Conservation (phyloP, 2,329 filamentous ascomycete species). For the Curvularia eragrostidis region DNA sequence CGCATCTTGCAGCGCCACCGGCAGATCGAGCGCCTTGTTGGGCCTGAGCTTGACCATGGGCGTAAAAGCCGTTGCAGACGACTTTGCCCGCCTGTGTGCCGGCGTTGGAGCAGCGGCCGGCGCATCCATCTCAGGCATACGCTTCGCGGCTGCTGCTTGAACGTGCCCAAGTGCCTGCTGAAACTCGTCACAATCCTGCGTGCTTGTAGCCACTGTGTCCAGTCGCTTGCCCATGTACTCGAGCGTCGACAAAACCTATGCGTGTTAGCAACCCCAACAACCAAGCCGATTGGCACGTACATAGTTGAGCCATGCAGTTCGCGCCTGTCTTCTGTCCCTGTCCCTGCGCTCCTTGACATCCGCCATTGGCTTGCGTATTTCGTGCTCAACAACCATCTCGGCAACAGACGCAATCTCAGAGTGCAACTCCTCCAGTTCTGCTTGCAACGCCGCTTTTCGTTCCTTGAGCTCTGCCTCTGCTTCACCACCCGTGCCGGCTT, state of each 20-base stretch:
- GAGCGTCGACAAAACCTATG: constrained; percentile 49
- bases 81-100: constrained; percentile 31
- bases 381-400: constrained; percentile 73
- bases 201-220: constrained; percentile 33
- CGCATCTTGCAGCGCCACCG: constrained; percentile 43
- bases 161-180: constrained; percentile 44
- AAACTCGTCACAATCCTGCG: constrained; percentile 37
- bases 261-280: constrained; percentile 13
- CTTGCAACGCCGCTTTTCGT: constrained; percentile 62
- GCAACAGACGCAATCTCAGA: constrained; percentile 72
- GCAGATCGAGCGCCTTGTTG: constrained; percentile 36
- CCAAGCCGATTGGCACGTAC: constrained; percentile 29
- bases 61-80: constrained; percentile 37
- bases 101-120: constrained; percentile 24
- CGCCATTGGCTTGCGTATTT: constrained; percentile 68
- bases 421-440: constrained; percentile 73
- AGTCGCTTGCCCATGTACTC: constrained; percentile 52
- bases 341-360: constrained; percentile 47
- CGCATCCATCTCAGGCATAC: constrained; percentile 28
- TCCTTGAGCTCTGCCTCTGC: constrained; percentile 56
- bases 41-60: constrained; percentile 41
- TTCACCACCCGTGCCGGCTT: constrained; percentile 15
- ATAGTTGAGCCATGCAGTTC: constrained; percentile 53
- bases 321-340: constrained; percentile 44
- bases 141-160: constrained; percentile 32